phyloP scores from a whole-genome alignment of 306 rosid species.

The Acacia acuminata region DNA sequence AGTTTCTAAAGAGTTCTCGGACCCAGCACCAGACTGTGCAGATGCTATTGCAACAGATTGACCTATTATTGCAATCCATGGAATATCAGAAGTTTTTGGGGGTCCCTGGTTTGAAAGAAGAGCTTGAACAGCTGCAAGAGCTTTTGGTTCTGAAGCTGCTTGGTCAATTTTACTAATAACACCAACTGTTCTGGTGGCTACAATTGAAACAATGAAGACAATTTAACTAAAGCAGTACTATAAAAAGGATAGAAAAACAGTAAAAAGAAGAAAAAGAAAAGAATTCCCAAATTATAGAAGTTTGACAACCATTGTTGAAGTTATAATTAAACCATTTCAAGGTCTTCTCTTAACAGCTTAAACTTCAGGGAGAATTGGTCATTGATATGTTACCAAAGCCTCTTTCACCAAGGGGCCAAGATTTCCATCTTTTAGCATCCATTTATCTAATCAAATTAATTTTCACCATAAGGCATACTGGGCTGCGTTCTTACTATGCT shows the following conservation, averaged over 20 bases:
- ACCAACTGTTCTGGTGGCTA: conserved; percentile 97
- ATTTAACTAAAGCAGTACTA: background rate
- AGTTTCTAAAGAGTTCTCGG: conserved; percentile 95
- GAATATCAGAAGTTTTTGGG: conserved; percentile 84
- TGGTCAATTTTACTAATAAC: conserved; percentile 95
- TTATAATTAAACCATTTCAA: background rate
- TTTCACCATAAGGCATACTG: background rate
- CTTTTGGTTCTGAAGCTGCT: conserved; percentile 86
- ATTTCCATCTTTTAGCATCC: background rate
- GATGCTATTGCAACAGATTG: conserved; percentile 96
- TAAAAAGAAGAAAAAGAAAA: background rate
- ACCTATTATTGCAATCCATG: conserved; percentile 96
- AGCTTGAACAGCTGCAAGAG: conserved; percentile 97
- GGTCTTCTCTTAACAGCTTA: background rate
- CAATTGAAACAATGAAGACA: conserved; percentile 20
- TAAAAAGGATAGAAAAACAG: conserved; percentile 17
- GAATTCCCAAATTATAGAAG: background rate
- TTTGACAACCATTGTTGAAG: background rate
- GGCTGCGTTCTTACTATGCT: background rate
- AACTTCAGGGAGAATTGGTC: background rate
- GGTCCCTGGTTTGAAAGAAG: conserved; percentile 93
- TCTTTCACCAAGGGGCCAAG: background rate
- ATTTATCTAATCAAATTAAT: background rate
- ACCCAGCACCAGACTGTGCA: conserved; percentile 82
- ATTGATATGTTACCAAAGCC: background rate